phyloP scores from a whole-genome alignment of 305 asterid species.

The Fraxinus sp. region DNA sequence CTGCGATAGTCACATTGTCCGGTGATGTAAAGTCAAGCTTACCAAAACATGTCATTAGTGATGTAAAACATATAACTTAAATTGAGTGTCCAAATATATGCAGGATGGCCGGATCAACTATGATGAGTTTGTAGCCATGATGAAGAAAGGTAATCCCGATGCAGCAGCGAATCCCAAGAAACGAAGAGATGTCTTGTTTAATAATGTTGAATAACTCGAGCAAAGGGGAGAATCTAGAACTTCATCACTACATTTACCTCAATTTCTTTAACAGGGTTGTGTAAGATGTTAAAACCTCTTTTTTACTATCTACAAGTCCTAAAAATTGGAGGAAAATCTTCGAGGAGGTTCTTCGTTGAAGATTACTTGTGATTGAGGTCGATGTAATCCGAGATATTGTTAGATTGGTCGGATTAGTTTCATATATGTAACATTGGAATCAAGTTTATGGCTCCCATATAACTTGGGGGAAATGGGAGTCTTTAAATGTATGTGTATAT shows the following conservation, averaged over 20 bases:
- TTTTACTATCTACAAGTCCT: constrained; percentile 5
- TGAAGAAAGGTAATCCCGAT: constrained; percentile 90
- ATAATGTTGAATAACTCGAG: constrained; percentile 18
- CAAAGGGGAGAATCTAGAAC: constrained; percentile 17
- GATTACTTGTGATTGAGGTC: constrained; percentile 8
- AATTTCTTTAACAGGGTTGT: constrained; percentile 14
- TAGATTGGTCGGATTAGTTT: constrained; percentile 23
- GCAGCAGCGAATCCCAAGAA: constrained; percentile 63
- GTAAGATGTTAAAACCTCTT: constrained; percentile 9
- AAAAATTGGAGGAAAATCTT: constrained; percentile 25
- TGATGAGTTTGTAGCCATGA: constrained; percentile 90
- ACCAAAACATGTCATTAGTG: not conserved
- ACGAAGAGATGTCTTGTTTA: constrained; percentile 57
- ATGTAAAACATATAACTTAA: not conserved
- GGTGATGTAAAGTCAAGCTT: not conserved
- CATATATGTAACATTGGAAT: not conserved
- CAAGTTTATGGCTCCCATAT: not conserved
- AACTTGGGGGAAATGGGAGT: not conserved
- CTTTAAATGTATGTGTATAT: not conserved
- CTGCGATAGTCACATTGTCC: not conserved
- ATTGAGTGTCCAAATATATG: constrained; percentile 15
- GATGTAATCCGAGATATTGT: constrained; percentile 18
- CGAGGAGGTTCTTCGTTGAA: not conserved
- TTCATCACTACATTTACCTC: constrained; percentile 11
- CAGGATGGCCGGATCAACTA: constrained; percentile 92